Conservation (phyloP, 768 basidiomycete genomes). For the Termitomyces sp. region DNA sequence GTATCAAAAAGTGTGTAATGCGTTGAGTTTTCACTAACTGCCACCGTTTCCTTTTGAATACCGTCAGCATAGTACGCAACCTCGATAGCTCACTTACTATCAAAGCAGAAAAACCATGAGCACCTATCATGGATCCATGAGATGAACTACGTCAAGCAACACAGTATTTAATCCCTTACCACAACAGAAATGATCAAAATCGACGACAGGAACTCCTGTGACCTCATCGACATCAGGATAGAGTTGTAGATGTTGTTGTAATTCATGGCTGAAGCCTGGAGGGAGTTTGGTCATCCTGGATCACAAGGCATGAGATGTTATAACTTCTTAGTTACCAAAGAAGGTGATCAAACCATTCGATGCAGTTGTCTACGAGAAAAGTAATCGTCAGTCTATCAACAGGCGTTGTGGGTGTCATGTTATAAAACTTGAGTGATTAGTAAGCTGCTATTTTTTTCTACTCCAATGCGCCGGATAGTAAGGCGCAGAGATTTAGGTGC, state of each 20-base stretch:
- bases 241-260: conserved; percentile 59
- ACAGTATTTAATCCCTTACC: conserved; percentile 22
- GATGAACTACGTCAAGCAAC: background rate
- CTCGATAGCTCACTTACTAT: conserved; percentile 45
- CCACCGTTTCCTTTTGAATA: conserved; percentile 52
- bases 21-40: conserved; percentile 34
- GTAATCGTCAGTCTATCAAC: conserved; percentile 47
- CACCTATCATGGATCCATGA: conserved; percentile 37
- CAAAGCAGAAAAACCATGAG: conserved; percentile 82
- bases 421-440: background rate
- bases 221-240: conserved; percentile 39
- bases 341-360: conserved; percentile 62
- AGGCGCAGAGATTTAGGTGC: too few relatives aligned
- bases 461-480: too few relatives aligned
- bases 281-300: conserved; percentile 78
- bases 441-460: too few relatives aligned
- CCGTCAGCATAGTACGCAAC: background rate
- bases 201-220: conserved; percentile 59
- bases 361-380: conserved; percentile 73
- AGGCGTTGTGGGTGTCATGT: conserved; percentile 20
- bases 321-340: background rate
- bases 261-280: conserved; percentile 73
- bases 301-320: background rate
- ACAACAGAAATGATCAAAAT: conserved; percentile 71
- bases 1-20: conserved; percentile 78